phyloP scores from a whole-genome alignment of 2,329 filamentous ascomycete species.

The Exophiala sideris region DNA sequence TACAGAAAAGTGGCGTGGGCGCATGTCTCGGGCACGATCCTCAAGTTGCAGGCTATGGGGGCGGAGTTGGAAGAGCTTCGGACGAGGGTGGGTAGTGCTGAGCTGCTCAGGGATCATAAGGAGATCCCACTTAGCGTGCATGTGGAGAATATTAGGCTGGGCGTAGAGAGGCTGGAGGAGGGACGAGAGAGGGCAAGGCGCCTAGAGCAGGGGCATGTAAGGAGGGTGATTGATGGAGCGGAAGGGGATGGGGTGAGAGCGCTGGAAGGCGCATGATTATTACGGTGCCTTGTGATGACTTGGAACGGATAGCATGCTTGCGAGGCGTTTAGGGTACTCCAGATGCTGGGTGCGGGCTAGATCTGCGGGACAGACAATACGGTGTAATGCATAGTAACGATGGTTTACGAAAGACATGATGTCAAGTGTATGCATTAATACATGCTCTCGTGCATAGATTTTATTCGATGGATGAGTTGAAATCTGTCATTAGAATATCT shows the following conservation, averaged over 20 bases:
- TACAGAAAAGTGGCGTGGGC: constrained; percentile 65
- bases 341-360: too few species aligned
- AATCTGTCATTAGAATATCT: not conserved
- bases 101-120: constrained; percentile 26
- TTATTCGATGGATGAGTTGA: too few species aligned
- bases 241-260: constrained; percentile 8
- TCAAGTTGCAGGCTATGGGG: constrained; percentile 71
- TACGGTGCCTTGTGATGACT: too few species aligned
- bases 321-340: too few species aligned
- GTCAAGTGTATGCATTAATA: too few species aligned
- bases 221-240: constrained; percentile 48
- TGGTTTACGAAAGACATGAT: too few species aligned
- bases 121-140: constrained; percentile 68
- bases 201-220: constrained; percentile 58
- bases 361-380: too few species aligned
- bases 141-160: constrained; percentile 69
- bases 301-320: too few species aligned
- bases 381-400: too few species aligned
- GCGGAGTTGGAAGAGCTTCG: constrained; percentile 67
- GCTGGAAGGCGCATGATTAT: not conserved
- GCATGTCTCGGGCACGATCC: constrained; percentile 66
- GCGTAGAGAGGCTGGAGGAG: constrained; percentile 67
- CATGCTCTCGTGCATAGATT: too few species aligned
- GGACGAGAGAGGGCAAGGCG: constrained; percentile 59
- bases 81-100: constrained; percentile 64